Base-by-base conservation (phyloP, 2,329 filamentous ascomycete species). In the Nemania diffusa region DNA sequence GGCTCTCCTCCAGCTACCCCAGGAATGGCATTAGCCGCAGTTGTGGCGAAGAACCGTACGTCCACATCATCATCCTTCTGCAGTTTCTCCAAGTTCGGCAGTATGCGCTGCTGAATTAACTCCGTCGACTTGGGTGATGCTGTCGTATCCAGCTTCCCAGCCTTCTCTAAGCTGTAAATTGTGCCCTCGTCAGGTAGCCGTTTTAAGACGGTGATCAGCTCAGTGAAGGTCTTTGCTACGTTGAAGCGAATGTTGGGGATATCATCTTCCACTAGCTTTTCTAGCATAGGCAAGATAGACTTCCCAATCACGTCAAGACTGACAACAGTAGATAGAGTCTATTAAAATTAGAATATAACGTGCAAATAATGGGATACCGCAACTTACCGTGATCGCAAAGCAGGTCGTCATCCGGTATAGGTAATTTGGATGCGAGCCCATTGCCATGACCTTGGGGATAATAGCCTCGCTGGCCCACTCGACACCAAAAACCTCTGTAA, bases 341-440 rank as follows among this genome's bases (percentile, higher is more conserved):
- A 73, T 50, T 73, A 70, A 53, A 34, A 57, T 70, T 65, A 71
- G 64, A 50, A 55, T n/a, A 3, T 5, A 20, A 22, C 44, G 11
- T 22, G n/a, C 2, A n/a, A 24, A 48, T 7, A 26, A 17, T 55
- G 26, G 37, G 17, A 29, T 8, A 27, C 1, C 5, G 29, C 42
- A 9, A 87, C 92, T 85, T 87, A 99, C 96, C 75, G 94, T 95
- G 73, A 99, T 97, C 69, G 96, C 96, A 80, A 99, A 99, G 84
- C 95, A 98, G n/a, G 96, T 99, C 9, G 96, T 99, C 96, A 99
- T 99, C 79, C 96, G 89, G 87, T 99, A 99, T 60, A 99, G 91
- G 80, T 99, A 99, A 84, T 99, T 99, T 69, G 95, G 93, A 80
- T 99, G 96, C 78, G 93, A 92, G 67, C 96, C 96, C 96, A 99